Conservation (phyloP, 768 basidiomycete genomes). For the Mycena floridula region DNA sequence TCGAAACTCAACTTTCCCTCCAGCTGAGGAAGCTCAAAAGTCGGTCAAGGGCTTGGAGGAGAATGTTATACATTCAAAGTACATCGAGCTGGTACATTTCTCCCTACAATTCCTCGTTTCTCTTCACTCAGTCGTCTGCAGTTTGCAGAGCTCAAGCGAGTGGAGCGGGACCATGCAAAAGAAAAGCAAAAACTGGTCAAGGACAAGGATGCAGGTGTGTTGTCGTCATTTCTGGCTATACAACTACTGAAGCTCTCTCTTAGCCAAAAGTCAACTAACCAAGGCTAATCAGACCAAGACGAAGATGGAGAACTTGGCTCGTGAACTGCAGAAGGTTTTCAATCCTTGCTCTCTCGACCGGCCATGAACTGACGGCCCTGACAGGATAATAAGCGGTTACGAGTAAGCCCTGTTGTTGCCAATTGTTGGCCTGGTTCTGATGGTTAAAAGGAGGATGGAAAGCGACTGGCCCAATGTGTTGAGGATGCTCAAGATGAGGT, state of each 20-base stretch:
- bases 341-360: neutral
- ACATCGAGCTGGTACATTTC: slow-evolving; percentile 74
- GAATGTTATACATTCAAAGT: slow-evolving; percentile 78
- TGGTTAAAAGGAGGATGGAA: slow-evolving; percentile 89
- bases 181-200: slow-evolving; percentile 88
- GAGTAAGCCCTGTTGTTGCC: slow-evolving; percentile 64
- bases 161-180: slow-evolving; percentile 86
- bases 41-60: slow-evolving; percentile 79
- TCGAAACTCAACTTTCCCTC: slow-evolving; percentile 9
- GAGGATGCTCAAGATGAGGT: slow-evolving; percentile 87
- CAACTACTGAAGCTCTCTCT: slow-evolving; percentile 6
- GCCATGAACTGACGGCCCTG: slow-evolving; percentile 6
- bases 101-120: slow-evolving; percentile 10
- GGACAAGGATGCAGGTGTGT: slow-evolving; percentile 83
- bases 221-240: slow-evolving; percentile 1
- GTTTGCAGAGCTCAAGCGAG: slow-evolving; percentile 85
- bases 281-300: slow-evolving; percentile 86
- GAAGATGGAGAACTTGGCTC: slow-evolving; percentile 85
- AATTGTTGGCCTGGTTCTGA: too few relatives aligned
- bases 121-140: slow-evolving; percentile 23
- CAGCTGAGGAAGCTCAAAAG: slow-evolving; percentile 86
- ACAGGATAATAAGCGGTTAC: slow-evolving; percentile 84
- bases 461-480: slow-evolving; percentile 72
- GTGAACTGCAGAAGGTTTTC: slow-evolving; percentile 83
- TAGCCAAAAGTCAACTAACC: slow-evolving; percentile 79